Percentiles rank a stretch among this genome's conserved stretches.
These are phyloP conservation scores for Daucus carota DNA, from an alignment of 129 eudicot genomes.

Conservation along the genomic window DNA sequence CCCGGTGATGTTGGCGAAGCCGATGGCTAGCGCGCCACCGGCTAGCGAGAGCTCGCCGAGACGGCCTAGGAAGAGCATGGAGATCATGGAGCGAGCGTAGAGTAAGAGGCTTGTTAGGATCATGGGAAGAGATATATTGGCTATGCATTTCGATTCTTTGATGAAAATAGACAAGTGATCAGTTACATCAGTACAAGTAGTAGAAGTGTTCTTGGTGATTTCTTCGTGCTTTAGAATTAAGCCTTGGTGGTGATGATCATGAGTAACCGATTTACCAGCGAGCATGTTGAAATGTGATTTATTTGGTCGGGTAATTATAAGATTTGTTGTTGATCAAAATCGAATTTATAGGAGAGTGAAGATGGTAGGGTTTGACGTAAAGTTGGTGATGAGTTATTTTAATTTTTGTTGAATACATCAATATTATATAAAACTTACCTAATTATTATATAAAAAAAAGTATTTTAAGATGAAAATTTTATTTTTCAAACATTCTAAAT, in stretches of 20 bases:
- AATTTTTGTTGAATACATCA: too few species aligned
- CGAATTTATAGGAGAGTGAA: neutral
- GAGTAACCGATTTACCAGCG: constrained; percentile 20
- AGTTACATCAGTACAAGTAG: too few species aligned
- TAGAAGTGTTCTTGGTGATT: neutral
- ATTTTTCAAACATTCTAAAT: too few species aligned
- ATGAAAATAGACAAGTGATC: constrained; percentile 22
- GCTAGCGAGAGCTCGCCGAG: constrained; percentile 46
- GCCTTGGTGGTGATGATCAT: constrained; percentile 2
- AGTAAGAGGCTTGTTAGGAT: constrained; percentile 43
- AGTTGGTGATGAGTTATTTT: neutral
- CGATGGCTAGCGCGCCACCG: constrained; percentile 46
- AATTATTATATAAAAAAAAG: too few species aligned
- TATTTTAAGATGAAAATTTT: too few species aligned
- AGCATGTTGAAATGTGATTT: constrained; percentile 1
- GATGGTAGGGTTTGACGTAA: neutral
- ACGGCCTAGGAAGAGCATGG: constrained; percentile 52
- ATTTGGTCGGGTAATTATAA: neutral
- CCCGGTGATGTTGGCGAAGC: too few species aligned
- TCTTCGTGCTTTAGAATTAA: neutral
- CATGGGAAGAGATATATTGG: constrained; percentile 41
- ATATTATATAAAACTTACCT: too few species aligned
- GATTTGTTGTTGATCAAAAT: neutral
- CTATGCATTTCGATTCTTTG: constrained; percentile 31
- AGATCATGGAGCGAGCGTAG: constrained; percentile 51